Base-by-base conservation (phyloP, 2,329 filamentous ascomycete genomes). In the Gyromitra esculenta region DNA sequence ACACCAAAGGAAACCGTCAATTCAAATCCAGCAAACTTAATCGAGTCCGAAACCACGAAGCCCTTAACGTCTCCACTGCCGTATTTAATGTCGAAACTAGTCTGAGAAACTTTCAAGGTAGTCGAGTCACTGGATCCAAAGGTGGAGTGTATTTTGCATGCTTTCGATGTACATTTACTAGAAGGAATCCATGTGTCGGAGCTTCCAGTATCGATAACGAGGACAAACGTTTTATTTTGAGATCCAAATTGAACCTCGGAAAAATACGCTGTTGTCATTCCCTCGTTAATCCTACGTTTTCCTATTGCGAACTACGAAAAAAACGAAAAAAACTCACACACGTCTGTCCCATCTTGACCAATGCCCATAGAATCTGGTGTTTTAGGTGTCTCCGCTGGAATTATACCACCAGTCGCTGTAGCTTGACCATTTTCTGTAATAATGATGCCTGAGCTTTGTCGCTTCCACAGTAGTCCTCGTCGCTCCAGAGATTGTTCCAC, bases 151-250 rank as follows among this genome's bases (percentile, higher is more conserved):
- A 86, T 85, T 39, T 84, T 82, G 82, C 94, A 97, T 3, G 92
- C 88, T 31, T 86, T 83, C 1, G 89, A 89, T 15, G 83, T 86
- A 84, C 94, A 97, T 70, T 87, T 84, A 15, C 89, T 85, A 39
- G 90, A 88, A 89, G 96, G 96, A 21, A 97, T 89, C 94, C 94
- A 97, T 11, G 91, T 93, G 74, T 92, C 93, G 25, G 88, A 88
- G 50, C 89, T 89, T 35, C 90, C 90, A 6, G 89, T 90, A 81
- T 91, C 90, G 73, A 91, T 84, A 35, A 91, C 85, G 87, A 91
- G 88, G 79, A 88, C 88, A 79, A 91, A 79, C 1, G 85, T 82
- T 78, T 87, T 88, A 54, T 83, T 83, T 13, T 85, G 83, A 2
- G 89, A 89, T 13, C 90, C 90, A 15, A 91, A 81, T 43, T 84